Evolutionary conservation across 140 eudicot genomes (phyloP).

Genomic region (Flaveria floridana): DNA sequence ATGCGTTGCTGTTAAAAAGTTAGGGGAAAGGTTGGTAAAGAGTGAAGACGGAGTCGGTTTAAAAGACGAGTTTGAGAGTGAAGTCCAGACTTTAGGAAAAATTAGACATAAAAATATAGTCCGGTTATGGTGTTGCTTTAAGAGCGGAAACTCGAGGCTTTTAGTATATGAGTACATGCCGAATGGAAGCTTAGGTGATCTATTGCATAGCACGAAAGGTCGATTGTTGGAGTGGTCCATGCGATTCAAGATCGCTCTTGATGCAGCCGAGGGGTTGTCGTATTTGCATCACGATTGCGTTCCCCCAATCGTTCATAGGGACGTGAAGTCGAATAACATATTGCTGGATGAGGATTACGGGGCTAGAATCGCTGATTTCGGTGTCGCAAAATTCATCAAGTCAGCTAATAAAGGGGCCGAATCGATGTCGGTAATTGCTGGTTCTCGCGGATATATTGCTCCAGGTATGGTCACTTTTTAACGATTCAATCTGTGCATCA

Average conservation of each 20-base stretch:
- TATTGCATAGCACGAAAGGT: slow-evolving; percentile 58
- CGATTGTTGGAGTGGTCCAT: slow-evolving; percentile 68
- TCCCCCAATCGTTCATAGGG: slow-evolving; percentile 81
- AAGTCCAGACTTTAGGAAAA: slow-evolving; percentile 73
- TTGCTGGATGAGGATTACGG: slow-evolving; percentile 67
- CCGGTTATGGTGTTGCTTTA: slow-evolving; percentile 78
- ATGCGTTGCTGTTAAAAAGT: slow-evolving; percentile 71
- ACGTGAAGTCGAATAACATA: slow-evolving; percentile 75
- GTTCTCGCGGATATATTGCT: slow-evolving; percentile 89
- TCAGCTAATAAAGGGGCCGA: slow-evolving; percentile 39
- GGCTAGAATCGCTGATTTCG: slow-evolving; percentile 82
- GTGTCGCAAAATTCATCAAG: slow-evolving; percentile 66
- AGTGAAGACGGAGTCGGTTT: slow-evolving; percentile 20
- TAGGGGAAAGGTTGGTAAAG: slow-evolving; percentile 36
- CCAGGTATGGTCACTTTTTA: slow-evolving; percentile 55
- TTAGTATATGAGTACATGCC: slow-evolving; percentile 81
- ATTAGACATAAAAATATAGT: slow-evolving; percentile 86
- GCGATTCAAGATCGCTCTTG: slow-evolving; percentile 60
- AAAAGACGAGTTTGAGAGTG: slow-evolving; percentile 62
- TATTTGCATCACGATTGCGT: slow-evolving; percentile 86
- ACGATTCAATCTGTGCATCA: neutral
- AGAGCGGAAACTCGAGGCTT: slow-evolving; percentile 49
- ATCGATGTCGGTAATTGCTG: slow-evolving; percentile 86
- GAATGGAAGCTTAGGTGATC: slow-evolving; percentile 82
- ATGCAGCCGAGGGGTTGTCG: slow-evolving; percentile 87